Evolutionary conservation across 2,329 filamentous ascomycete genomes (phyloP), one percentile per base, ranked within the genome.

Genomic region (Fusarium albosuccineum): DNA sequence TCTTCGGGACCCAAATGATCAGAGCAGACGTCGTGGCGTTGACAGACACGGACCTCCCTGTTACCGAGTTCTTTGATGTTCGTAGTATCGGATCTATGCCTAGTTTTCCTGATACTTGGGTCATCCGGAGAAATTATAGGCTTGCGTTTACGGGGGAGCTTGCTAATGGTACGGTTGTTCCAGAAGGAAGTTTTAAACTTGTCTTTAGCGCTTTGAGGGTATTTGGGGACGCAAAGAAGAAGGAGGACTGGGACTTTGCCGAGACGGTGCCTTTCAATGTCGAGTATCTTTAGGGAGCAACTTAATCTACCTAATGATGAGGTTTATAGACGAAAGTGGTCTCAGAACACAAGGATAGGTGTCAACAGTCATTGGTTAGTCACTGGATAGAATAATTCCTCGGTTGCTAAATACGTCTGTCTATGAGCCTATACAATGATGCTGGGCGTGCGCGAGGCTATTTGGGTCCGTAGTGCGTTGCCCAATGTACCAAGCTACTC

Each of bases 241-340:
- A 16, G 2, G 22, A 29, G 26, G 48, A 29, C 4, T 51, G 34
- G 33, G 48, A 51, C 6, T 26, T 39, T 39, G 48, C 22, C 10
- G 34, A 51, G 34, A 51, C 48, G 4, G 34, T 39, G 34, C 48
- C 48, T 8, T 51, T 51, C 6, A 27, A 16, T 29, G 8, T 51
- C 6, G 11, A 29, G 5, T 30, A 80, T 36, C 29, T 48, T 7
- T 30, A 48, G 16, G 8, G 16, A 13, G 39, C 3, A 22, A 22
- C 22, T 3, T 4, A 22, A 22, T 22, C 22, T 4, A 4, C 22
- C 22, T 22, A 22, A 22, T 22, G 5, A 5, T 22, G 22, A 5
- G 22, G 22, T 4, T 22, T 22, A 22, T 22, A 4, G 22, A 22
- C 1, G 1, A 22, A 5, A 4, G 3, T 22, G 22, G 22, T 22